Evolutionary conservation across 73 alveolate genomes (phyloP).

Genomic region (Paramecium sexaurelia): DNA sequence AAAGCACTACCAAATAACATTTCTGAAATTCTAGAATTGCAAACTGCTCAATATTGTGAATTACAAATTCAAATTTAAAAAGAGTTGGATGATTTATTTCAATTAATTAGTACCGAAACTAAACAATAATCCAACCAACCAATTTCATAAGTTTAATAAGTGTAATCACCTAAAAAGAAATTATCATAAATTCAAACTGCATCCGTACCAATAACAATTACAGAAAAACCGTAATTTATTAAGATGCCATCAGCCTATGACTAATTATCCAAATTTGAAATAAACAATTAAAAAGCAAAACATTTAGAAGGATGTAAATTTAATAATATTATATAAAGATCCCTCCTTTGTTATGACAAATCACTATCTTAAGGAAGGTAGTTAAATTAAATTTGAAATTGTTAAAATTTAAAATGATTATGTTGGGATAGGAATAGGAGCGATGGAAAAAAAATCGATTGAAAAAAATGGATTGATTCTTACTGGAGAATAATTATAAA

Average conservation of each 20-base stretch:
- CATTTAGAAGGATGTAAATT: slow-evolving; percentile 33
- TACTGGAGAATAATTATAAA: neutral
- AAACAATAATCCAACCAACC: neutral
- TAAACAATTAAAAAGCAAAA: neutral
- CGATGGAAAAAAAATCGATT: neutral
- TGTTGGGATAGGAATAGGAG: slow-evolving; percentile 40
- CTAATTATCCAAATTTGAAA: neutral
- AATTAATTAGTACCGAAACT: neutral
- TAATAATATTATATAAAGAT: neutral
- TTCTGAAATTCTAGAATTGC: neutral
- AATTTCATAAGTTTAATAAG: neutral
- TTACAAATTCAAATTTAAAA: slow-evolving; percentile 21
- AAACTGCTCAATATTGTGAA: neutral
- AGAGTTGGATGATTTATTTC: slow-evolving; percentile 35
- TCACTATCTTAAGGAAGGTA: neutral
- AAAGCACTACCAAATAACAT: neutral
- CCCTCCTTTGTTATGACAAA: slow-evolving; percentile 46
- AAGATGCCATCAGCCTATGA: neutral
- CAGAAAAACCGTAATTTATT: neutral
- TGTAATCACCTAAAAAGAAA: neutral
- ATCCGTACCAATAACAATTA: neutral
- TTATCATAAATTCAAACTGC: neutral
- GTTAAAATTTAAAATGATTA: neutral
- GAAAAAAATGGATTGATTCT: slow-evolving; percentile 27
- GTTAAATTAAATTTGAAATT: neutral